Percentiles rank a stretch among this genome's conserved stretches.
phyloP scores from a whole-genome alignment of 2,329 filamentous ascomycete species.

The Neurospora crassa region DNA sequence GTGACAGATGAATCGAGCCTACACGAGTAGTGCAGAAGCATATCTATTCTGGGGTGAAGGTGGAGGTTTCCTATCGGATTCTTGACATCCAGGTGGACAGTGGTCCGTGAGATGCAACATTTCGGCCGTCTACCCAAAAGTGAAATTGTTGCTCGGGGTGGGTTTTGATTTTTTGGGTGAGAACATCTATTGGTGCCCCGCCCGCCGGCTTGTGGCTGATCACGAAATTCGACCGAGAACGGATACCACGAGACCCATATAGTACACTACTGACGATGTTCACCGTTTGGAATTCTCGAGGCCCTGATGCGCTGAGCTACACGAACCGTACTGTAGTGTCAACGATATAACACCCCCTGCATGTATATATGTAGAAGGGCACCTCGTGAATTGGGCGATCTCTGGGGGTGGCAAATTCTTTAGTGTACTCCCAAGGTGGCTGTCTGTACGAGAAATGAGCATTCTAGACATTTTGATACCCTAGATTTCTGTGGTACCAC shows the following conservation, averaged over 20 bases:
- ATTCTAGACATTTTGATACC: too few relatives aligned
- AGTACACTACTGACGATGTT: background rate
- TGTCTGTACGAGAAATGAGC: too few relatives aligned
- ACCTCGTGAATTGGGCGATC: too few relatives aligned
- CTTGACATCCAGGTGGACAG: background rate
- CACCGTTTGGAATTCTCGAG: background rate
- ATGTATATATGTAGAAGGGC: too few relatives aligned
- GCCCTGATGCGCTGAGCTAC: background rate
- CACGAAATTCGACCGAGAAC: background rate
- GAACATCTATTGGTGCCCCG: background rate
- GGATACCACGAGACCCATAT: background rate
- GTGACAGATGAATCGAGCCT: too few relatives aligned
- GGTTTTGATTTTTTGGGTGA: background rate
- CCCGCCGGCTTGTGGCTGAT: background rate
- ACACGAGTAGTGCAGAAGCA: background rate
- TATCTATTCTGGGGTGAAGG: background rate
- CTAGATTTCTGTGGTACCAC: too few relatives aligned
- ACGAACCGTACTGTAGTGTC: too few relatives aligned
- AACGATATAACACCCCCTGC: background rate
- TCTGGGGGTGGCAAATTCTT: too few relatives aligned
- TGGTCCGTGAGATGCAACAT: background rate
- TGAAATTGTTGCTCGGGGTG: background rate
- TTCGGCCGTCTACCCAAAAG: background rate
- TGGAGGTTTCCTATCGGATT: background rate
- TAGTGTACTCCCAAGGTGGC: too few relatives aligned